phyloP scores from a whole-genome alignment of 1,139 yeast genomes.

The Candida buenavistaensis region DNA sequence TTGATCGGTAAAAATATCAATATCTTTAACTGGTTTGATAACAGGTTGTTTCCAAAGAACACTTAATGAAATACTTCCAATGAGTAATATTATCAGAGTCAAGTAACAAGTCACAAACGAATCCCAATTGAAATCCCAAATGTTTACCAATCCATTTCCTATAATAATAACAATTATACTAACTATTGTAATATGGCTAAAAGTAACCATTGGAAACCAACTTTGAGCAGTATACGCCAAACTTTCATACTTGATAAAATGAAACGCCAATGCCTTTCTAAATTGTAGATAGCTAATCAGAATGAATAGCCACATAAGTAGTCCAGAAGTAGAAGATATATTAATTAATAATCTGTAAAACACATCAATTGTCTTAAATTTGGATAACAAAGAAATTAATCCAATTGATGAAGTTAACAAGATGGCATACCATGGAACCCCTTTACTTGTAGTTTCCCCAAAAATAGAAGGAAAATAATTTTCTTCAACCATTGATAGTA shows the following conservation, averaged over 20 bases:
- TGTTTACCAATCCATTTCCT: conserved; percentile 15
- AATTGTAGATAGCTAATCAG: conserved; percentile 17
- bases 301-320: conserved; percentile 25
- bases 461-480: conserved; percentile 10
- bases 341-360: conserved; percentile 20
- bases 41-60: conserved; percentile 13
- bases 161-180: conserved; percentile 15
- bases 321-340: conserved; percentile 24
- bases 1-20: conserved; percentile 13
- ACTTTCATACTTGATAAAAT: conserved; percentile 6
- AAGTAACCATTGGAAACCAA: conserved; percentile 8
- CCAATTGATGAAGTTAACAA: conserved; percentile 22
- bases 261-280: conserved; percentile 10
- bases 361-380: conserved; percentile 15
- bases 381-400: conserved; percentile 15
- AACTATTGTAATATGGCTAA: conserved; percentile 12
- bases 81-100: conserved; percentile 12
- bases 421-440: conserved; percentile 22
- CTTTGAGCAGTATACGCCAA: conserved; percentile 7
- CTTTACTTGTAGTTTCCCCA: conserved; percentile 10
- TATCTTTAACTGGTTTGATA: conserved; percentile 10
- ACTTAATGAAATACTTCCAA: conserved; percentile 9
- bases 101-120: conserved; percentile 15
- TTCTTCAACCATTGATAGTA: conserved; percentile 20
- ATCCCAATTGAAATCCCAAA: conserved; percentile 15